Conservation (phyloP, 2,329 filamentous ascomycete genomes). For the Talaromyces rugulosus region DNA sequence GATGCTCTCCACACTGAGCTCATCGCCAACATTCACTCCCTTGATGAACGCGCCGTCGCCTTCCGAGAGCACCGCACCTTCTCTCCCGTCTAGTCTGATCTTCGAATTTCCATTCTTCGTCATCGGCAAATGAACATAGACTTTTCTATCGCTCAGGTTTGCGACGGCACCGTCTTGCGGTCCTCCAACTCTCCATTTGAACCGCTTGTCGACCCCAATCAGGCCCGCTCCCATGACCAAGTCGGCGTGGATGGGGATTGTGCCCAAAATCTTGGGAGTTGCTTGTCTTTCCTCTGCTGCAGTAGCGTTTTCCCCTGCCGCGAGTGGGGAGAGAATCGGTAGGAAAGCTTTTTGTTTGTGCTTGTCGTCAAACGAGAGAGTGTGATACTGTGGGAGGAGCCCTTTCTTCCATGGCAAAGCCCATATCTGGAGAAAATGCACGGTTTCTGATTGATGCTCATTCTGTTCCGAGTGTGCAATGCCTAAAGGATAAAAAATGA, state of each 20-base stretch:
- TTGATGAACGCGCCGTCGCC: constrained; percentile 79
- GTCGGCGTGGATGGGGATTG: constrained; percentile 81
- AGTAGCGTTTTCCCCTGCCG: constrained; percentile 60
- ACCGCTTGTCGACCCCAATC: constrained; percentile 60
- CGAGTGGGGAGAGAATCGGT: constrained; percentile 70
- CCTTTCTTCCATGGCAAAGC: constrained; percentile 71
- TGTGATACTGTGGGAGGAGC: constrained; percentile 72
- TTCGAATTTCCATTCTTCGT: constrained; percentile 69
- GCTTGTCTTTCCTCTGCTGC: constrained; percentile 60
- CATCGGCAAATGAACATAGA: constrained; percentile 79
- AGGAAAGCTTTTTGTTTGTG: constrained; percentile 68
- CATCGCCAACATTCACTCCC: constrained; percentile 60
- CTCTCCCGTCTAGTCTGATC: constrained; percentile 63
- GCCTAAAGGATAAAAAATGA: constrained; percentile 29
- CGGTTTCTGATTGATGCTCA: constrained; percentile 55
- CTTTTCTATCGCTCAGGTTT: constrained; percentile 55
- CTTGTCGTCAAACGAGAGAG: constrained; percentile 66
- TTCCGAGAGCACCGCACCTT: constrained; percentile 65
- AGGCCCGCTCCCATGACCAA: constrained; percentile 77
- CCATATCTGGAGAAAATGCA: constrained; percentile 90
- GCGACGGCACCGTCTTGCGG: constrained; percentile 17
- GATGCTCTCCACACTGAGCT: constrained; percentile 61
- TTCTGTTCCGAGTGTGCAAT: constrained; percentile 82
- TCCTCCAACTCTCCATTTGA: constrained; percentile 67
- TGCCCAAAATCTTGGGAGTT: constrained; percentile 57